Conservation (phyloP, 805 yeast species). For the Jamesozyma spencerorum region DNA sequence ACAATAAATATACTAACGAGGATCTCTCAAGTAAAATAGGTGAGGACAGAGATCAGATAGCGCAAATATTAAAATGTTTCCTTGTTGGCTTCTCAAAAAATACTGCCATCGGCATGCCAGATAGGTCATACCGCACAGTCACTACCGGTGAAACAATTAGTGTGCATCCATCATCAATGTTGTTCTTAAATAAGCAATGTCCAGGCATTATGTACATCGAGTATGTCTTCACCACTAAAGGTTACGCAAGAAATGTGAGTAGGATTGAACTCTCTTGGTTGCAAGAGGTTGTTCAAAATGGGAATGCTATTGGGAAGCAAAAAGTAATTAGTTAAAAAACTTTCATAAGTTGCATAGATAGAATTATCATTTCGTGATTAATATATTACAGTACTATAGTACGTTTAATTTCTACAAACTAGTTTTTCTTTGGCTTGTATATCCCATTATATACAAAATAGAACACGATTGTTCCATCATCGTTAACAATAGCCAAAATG, state of each 20-base stretch:
- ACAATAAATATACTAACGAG: slow-evolving; percentile 4
- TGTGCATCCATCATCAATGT: slow-evolving; percentile 81
- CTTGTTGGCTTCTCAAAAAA: slow-evolving; percentile 76
- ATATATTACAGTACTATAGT: too few species aligned
- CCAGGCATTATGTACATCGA: slow-evolving; percentile 93
- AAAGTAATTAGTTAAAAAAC: slow-evolving; percentile 1
- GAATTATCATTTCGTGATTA: too few species aligned
- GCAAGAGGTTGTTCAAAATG: slow-evolving; percentile 51
- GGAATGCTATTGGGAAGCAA: slow-evolving; percentile 13
- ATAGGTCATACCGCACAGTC: slow-evolving; percentile 81
- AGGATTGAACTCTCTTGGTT: slow-evolving; percentile 77
- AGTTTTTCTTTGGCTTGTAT: slow-evolving; percentile 52
- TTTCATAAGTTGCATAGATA: too few species aligned
- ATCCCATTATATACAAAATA: slow-evolving; percentile 60
- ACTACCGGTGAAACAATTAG: slow-evolving; percentile 75
- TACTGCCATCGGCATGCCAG: slow-evolving; percentile 92
- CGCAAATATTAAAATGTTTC: slow-evolving; percentile 64
- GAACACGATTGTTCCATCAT: slow-evolving; percentile 65
- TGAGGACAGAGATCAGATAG: slow-evolving; percentile 26
- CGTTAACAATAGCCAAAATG: slow-evolving; percentile 46
- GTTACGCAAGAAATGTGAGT: slow-evolving; percentile 85
- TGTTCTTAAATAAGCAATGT: slow-evolving; percentile 63
- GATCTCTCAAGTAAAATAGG: slow-evolving; percentile 10
- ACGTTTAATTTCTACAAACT: too few species aligned
- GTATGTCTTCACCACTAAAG: slow-evolving; percentile 85